phyloP scores from a whole-genome alignment of 306 rosid genomes.

The Acacia confusa region DNA sequence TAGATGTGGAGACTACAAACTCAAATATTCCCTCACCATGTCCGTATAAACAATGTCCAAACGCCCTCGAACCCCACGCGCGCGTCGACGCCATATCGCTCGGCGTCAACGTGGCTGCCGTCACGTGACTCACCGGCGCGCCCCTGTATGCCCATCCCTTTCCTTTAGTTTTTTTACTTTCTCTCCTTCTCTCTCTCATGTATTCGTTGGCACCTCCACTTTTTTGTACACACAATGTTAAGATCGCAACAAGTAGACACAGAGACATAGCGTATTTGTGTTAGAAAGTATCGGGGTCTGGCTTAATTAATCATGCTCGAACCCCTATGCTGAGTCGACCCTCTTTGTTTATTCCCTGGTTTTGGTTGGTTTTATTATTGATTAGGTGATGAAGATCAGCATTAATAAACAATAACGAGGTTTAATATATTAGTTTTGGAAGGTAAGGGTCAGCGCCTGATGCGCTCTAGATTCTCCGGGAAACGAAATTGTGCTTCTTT shows the following conservation, averaged over 20 bases:
- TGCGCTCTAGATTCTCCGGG: slow-evolving; percentile 99
- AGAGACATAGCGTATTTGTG: neutral
- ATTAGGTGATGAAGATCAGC: slow-evolving; percentile 38
- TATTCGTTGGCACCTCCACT: neutral
- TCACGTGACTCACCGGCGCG: slow-evolving; percentile 83
- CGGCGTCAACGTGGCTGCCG: slow-evolving; percentile 67
- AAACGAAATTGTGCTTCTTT: slow-evolving; percentile 44
- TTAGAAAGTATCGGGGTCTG: slow-evolving; percentile 33
- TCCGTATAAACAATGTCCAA: slow-evolving; percentile 68
- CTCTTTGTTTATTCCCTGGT: slow-evolving; percentile 14
- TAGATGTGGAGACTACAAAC: neutral
- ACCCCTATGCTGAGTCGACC: slow-evolving; percentile 36
- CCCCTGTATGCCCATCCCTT: slow-evolving; percentile 51
- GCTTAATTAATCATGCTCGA: slow-evolving; percentile 41
- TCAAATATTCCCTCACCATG: slow-evolving; percentile 97
- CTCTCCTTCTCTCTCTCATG: neutral
- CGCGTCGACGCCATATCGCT: slow-evolving; percentile 51
- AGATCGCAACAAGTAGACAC: slow-evolving; percentile 22
- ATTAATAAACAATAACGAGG: slow-evolving; percentile 35
- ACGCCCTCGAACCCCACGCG: slow-evolving; percentile 25
- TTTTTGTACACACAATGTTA: neutral
- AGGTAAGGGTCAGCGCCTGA: slow-evolving; percentile 98
- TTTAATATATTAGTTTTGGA: slow-evolving; percentile 53
- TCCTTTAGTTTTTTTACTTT: slow-evolving; percentile 43
- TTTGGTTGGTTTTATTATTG: slow-evolving; percentile 17